phyloP scores from a whole-genome alignment of 2,329 filamentous ascomycete species.

The Exophiala sp. region DNA sequence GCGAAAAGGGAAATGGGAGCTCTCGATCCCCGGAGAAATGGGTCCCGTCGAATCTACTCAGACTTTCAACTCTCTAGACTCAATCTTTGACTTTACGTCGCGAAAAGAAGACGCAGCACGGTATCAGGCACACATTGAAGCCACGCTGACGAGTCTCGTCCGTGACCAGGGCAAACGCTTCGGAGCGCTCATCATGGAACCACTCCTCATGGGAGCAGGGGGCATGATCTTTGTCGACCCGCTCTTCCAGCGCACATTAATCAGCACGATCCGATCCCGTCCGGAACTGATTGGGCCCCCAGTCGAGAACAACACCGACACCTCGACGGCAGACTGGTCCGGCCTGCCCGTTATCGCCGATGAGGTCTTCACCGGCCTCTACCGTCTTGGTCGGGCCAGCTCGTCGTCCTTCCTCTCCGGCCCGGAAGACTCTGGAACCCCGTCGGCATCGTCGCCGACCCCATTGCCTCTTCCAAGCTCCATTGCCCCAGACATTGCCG shows the following conservation, averaged over 20 bases:
- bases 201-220: constrained; percentile 74
- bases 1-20: constrained; percentile 60
- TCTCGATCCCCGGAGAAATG: constrained; percentile 18
- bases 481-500: constrained; percentile 68
- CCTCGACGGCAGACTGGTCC: constrained; percentile 51
- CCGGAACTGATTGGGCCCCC: constrained; percentile 50
- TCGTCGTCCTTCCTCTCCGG: constrained; percentile 63
- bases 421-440: constrained; percentile 1
- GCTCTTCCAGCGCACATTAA: constrained; percentile 71
- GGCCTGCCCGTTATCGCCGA: constrained; percentile 79
- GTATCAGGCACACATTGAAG: constrained; percentile 61
- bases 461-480: constrained; percentile 28
- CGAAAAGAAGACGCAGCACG: constrained; percentile 47
- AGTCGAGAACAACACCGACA: not conserved
- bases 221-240: constrained; percentile 84
- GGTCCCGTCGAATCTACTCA: constrained; percentile 26
- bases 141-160: constrained; percentile 53
- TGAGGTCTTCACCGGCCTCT: constrained; percentile 83
- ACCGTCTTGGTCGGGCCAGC: constrained; percentile 71
- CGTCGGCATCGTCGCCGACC: not conserved
- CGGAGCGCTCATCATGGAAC: constrained; percentile 76
- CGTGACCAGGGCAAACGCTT: constrained; percentile 61
- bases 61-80: constrained; percentile 48
- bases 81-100: constrained; percentile 58
- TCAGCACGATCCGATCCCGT: constrained; percentile 62